Evolutionary conservation across 176 grass and related monocot species (phyloP).

Genomic region (Eleusine coracana): DNA sequence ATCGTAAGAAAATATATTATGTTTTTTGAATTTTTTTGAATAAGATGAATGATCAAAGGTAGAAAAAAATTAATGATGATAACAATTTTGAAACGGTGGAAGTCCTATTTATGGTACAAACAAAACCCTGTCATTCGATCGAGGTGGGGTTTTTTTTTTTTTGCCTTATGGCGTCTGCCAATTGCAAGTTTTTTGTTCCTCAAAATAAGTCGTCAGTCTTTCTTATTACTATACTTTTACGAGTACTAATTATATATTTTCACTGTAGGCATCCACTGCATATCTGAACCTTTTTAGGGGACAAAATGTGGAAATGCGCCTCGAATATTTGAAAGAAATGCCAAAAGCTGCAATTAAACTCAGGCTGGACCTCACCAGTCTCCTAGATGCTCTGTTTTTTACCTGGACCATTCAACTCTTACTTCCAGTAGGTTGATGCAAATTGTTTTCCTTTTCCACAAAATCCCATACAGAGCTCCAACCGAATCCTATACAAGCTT

Average conservation of each 20-base stretch:
- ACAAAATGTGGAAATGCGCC: conserved; percentile 31
- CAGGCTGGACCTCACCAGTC: conserved; percentile 47
- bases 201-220: too few species aligned
- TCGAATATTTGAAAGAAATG: conserved; percentile 68
- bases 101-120: too few species aligned
- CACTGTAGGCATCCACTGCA: conserved; percentile 51
- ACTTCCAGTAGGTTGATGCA: conserved; percentile 56
- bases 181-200: too few species aligned
- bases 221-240: neutral
- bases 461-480: neutral
- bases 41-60: too few species aligned
- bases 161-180: too few species aligned
- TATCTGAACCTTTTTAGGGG: conserved; percentile 41
- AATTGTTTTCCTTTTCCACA: too few species aligned
- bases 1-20: too few species aligned
- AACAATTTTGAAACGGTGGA: too few species aligned
- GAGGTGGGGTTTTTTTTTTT: too few species aligned
- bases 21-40: too few species aligned
- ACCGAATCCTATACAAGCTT: neutral
- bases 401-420: conserved; percentile 64
- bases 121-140: too few species aligned
- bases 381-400: conserved; percentile 57
- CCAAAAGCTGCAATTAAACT: conserved; percentile 50
- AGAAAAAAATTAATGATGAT: too few species aligned
- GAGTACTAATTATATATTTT: conserved; percentile 14